Evolutionary conservation across 2,329 filamentous ascomycete species (phyloP), one percentile per base, ranked within the genome.

Genomic region (Fusarium torreyae): DNA sequence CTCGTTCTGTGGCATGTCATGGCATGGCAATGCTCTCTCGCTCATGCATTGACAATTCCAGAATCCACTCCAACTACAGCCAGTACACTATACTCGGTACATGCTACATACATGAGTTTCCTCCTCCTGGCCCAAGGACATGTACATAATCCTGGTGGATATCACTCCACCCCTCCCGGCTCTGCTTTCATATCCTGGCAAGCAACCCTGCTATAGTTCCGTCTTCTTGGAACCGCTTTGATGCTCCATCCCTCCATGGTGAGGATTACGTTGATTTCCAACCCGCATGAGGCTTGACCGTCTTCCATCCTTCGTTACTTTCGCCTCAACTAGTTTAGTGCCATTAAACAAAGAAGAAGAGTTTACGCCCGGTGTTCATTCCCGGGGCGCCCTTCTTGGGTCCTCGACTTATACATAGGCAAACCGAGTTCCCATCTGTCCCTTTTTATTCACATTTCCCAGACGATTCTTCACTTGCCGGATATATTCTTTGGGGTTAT

Each of bases 271-370:
- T 53, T 68, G 59, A 56, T 52, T 71, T 44, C 57, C 57, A 63
- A 57, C 66, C 65, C 42, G 52, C 66, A 66, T 73, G 45, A 57
- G 63, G 55, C 65, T 69, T 66, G 65, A 60, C 64, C 55, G 44
- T 70, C 70, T 63, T 55, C 63, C 60, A 63, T 61, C 55, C 51
- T 71, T 76, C 74, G 74, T 76, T 74, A 76, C 73, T 75, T 76
- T 76, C 71, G 44, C 74, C 74, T 57, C 68, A 75, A 76, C 54
- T 55, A 76, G 74, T 43, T 63, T 76, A 76, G 73, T 74, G 69
- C 43, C 65, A 57, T 69, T 58, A 69, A 66, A 65, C 63, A 70
- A 65, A 53, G 61, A 50, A 62, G 54, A 44, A 65, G 42, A 62
- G 44, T 69, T 69, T 62, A 50, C 46, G 20, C 38, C 49, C 46